phyloP scores from a whole-genome alignment of 495 filamentous ascomycete genomes.

The Xylaria bambusicola region DNA sequence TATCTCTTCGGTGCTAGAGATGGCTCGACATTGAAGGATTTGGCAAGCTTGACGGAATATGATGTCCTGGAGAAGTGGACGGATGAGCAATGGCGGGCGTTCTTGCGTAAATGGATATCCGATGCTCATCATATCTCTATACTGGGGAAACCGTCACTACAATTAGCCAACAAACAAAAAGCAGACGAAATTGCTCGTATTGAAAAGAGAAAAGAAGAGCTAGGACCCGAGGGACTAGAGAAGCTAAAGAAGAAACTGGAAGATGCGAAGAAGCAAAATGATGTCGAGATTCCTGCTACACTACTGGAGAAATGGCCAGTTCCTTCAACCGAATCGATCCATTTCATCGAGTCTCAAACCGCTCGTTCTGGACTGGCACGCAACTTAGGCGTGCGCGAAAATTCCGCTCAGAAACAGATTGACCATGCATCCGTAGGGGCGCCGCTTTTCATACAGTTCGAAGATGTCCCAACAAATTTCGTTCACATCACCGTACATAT shows the following conservation, averaged over 20 bases:
- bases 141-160: constrained; percentile 76
- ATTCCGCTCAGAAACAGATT: constrained; percentile 73
- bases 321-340: constrained; percentile 81
- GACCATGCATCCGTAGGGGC: constrained; percentile 63
- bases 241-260: constrained; percentile 74
- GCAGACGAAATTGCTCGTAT: constrained; percentile 65
- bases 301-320: constrained; percentile 79
- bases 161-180: constrained; percentile 71
- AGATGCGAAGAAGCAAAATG: constrained; percentile 76
- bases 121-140: constrained; percentile 86
- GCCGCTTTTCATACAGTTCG: constrained; percentile 94
- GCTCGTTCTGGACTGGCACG: constrained; percentile 81
- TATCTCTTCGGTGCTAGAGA: constrained; percentile 87
- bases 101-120: constrained; percentile 79
- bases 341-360: constrained; percentile 88
- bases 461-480: constrained; percentile 88
- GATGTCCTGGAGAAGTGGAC: constrained; percentile 77
- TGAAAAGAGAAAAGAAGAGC: constrained; percentile 52
- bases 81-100: constrained; percentile 79
- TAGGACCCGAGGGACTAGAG: constrained; percentile 60
- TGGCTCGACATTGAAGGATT: constrained; percentile 72
- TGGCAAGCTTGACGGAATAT: constrained; percentile 70
- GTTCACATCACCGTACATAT: constrained; percentile 78
- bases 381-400: constrained; percentile 64
- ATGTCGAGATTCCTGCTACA: constrained; percentile 74